Conservation (phyloP, 2,329 filamentous ascomycete genomes). For the Ceratocystis variospora region DNA sequence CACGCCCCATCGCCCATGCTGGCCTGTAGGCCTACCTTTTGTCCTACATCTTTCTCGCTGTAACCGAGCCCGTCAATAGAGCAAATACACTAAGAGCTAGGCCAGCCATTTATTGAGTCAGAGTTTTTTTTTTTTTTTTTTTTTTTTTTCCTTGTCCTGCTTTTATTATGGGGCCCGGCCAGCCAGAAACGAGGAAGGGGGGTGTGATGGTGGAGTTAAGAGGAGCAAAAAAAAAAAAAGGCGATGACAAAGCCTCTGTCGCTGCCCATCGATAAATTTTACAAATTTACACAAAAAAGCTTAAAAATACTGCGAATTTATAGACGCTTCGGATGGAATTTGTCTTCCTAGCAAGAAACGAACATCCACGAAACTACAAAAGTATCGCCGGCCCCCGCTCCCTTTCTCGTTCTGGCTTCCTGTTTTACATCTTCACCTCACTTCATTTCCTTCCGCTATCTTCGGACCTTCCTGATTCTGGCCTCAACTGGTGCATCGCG, state of each 20-base stretch:
- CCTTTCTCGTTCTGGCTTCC: neutral
- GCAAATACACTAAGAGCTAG: too few relatives aligned
- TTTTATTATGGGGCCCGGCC: neutral
- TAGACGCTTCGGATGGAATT: neutral
- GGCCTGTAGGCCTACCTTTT: neutral
- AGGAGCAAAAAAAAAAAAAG: too few relatives aligned
- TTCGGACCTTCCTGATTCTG: neutral
- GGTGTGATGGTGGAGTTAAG: neutral
- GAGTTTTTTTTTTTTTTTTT: neutral
- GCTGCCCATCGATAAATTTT: neutral
- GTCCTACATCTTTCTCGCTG: neutral
- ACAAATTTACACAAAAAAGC: neutral
- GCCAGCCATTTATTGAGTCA: neutral
- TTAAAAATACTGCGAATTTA: neutral
- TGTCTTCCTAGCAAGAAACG: neutral
- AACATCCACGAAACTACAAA: neutral
- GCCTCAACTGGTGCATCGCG: neutral
- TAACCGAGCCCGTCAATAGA: neutral
- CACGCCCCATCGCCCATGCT: neutral
- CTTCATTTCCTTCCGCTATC: neutral
- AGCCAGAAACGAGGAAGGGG: neutral
- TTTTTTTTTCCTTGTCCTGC: neutral
- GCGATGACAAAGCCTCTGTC: neutral
- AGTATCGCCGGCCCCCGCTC: slow-evolving; percentile 6
- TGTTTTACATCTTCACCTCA: neutral